Evolutionary conservation across 2,329 filamentous ascomycete genomes (phyloP), one percentile per base, ranked within the genome.

Genomic region (Cordyceps pruinosa): DNA sequence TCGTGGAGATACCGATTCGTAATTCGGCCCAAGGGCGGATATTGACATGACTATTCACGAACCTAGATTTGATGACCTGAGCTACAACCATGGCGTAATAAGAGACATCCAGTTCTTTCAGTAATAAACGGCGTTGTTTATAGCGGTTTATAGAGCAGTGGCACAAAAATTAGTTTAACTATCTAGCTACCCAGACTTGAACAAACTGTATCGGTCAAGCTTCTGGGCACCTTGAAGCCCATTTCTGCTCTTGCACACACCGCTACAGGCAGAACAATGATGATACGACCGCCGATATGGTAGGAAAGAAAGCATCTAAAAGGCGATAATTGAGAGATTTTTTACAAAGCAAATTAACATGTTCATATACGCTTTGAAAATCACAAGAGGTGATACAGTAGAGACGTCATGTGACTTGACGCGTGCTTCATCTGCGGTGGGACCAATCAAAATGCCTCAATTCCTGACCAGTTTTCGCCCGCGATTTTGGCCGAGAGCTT

Each of bases 361-460:
- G n/a, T n/a, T n/a, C n/a, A n/a, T n/a, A n/a, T n/a, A n/a, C n/a
- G n/a, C n/a, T n/a, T n/a, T n/a, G n/a, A 6, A 6, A 32, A 32
- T 32, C 30, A 12, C n/a, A 37, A 4, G 9, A 39, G 28, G 21
- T 26, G 35, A 41, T 8, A 21, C 37, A 21, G 12, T 13, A 26
- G 23, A 19, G 3, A 26, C 32, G 46, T 65, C 65, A 68, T 63
- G 64, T 69, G 68, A 63, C 28, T 4, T 8, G 23, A 35, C 53
- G 52, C 59, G 60, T 66, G 61, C 63, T 47, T 19, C 4, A 17
- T 60, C 10, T 54, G 34, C 57, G 47, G 64, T 55, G 53, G 42
- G 63, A 55, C 77, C 77, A 80, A 79, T 79, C 73, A 78, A 69
- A 72, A 64, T 64, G 64, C 60, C 66, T 67, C 77, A 78, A 79